Conservation (phyloP, 805 yeast species). For the Candida sanyiensis region DNA sequence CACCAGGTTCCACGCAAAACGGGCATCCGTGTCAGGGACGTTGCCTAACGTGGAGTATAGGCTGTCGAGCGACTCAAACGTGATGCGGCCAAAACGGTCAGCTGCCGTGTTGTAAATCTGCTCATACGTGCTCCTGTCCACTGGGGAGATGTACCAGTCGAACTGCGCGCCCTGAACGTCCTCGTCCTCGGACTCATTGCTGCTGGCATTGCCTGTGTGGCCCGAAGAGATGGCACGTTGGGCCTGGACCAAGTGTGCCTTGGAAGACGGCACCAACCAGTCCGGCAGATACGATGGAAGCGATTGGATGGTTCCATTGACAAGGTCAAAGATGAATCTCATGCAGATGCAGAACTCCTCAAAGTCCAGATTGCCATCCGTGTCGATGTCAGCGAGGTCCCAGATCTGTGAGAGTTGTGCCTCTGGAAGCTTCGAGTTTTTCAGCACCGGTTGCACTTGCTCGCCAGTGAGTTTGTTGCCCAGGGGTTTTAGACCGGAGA, state of each 20-base stretch:
- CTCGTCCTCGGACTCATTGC: conserved; percentile 56
- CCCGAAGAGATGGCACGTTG: conserved; percentile 46
- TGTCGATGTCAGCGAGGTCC: conserved; percentile 90
- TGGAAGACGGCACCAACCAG: conserved; percentile 90
- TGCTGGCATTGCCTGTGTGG: conserved; percentile 24
- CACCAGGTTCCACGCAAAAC: conserved; percentile 91
- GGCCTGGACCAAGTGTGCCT: conserved; percentile 80
- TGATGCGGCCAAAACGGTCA: conserved; percentile 75
- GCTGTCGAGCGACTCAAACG: conserved; percentile 63
- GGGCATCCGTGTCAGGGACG: conserved; percentile 79
- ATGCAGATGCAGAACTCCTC: conserved; percentile 98
- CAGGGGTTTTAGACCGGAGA: conserved; percentile 80
- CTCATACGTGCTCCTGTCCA: conserved; percentile 74
- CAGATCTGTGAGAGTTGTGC: conserved; percentile 77
- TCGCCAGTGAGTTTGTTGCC: conserved; percentile 79
- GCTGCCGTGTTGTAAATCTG: conserved; percentile 66
- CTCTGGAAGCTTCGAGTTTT: conserved; percentile 79
- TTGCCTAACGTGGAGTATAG: conserved; percentile 62
- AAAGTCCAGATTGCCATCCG: conserved; percentile 86
- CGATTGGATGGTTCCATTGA: conserved; percentile 58
- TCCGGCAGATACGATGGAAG: conserved; percentile 76
- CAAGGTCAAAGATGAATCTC: conserved; percentile 89
- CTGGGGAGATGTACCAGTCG: conserved; percentile 96
- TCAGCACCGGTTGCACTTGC: conserved; percentile 77
- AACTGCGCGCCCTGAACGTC: conserved; percentile 37